Percentiles rank a stretch among this genome's conserved stretches.
phyloP scores from a whole-genome alignment of 2,329 filamentous ascomycete species.

The Colletotrichum graminicola region DNA sequence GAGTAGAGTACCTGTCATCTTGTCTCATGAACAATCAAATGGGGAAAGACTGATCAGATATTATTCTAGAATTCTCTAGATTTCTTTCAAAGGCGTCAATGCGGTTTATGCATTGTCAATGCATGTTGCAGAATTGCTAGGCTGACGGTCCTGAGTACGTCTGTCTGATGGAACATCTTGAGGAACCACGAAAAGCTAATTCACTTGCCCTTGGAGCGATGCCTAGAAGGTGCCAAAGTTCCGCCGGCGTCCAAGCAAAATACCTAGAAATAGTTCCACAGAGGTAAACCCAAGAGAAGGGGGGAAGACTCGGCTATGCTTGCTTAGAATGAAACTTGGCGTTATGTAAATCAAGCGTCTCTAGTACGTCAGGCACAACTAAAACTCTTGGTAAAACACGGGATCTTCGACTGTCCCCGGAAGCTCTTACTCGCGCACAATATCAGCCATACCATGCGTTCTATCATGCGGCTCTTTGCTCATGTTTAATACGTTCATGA shows the following conservation, averaged over 20 bases:
- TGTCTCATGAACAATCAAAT: not conserved
- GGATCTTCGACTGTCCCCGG: not conserved
- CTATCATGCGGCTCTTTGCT: not conserved
- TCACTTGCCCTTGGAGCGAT: not conserved
- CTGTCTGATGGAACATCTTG: not conserved
- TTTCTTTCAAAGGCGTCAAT: rapidly evolving
- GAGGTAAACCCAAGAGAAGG: not conserved
- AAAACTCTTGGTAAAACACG: not conserved
- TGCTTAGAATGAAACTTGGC: not conserved
- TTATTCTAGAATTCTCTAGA: not conserved
- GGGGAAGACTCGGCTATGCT: not conserved
- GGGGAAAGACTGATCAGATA: not conserved
- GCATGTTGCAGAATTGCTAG: not conserved
- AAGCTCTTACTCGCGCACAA: not conserved
- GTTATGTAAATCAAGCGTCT: not conserved
- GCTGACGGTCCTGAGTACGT: not conserved
- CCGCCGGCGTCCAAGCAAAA: not conserved
- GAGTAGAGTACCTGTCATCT: not conserved
- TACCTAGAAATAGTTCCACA: not conserved
- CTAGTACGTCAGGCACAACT: not conserved
- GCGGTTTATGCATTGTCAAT: not conserved
- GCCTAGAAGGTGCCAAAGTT: not conserved
- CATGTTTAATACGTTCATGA: not conserved
- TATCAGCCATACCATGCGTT: not conserved
- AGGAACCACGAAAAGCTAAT: not conserved